A percentile compares a stretch with the other conserved stretches of the same genome.
Conservation (phyloP, 2,329 filamentous ascomycete genomes). For the Colletotrichum sp. region DNA sequence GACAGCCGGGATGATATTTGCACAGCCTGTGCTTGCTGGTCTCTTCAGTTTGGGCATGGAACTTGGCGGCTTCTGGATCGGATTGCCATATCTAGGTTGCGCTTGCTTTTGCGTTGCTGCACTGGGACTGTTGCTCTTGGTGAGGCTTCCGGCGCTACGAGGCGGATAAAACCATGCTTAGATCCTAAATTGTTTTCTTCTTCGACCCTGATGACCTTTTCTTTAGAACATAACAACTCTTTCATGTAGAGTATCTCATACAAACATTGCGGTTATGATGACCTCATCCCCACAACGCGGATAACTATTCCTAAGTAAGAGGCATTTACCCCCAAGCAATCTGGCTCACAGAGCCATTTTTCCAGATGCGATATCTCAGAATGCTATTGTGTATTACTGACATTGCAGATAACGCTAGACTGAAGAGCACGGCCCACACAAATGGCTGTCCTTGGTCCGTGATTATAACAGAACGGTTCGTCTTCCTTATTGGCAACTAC, state of each 20-base stretch:
- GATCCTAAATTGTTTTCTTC: not conserved
- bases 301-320: not conserved
- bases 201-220: not conserved
- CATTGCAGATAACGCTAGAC: not conserved
- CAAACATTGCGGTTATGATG: not conserved
- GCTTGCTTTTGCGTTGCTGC: slow-evolving; percentile 17
- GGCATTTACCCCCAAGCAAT: not conserved
- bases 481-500: not conserved
- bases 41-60: slow-evolving; percentile 34
- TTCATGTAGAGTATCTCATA: not conserved
- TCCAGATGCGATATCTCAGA: not conserved
- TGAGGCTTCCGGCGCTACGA: slow-evolving; percentile 1
- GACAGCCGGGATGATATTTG: slow-evolving; percentile 28
- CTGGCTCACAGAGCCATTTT: not conserved
- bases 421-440: not conserved
- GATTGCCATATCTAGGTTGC: slow-evolving; percentile 34
- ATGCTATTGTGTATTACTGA: not conserved
- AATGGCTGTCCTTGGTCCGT: not conserved
- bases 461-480: not conserved
- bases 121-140: slow-evolving; percentile 1
- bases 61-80: slow-evolving; percentile 30
- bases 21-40: slow-evolving; percentile 30
- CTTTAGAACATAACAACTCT: not conserved
- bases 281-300: not conserved
- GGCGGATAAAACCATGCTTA: slow-evolving; percentile 30